Evolutionary conservation across 73 alveolate genomes (phyloP).

Genomic region (Paramecium sexaurelia): DNA sequence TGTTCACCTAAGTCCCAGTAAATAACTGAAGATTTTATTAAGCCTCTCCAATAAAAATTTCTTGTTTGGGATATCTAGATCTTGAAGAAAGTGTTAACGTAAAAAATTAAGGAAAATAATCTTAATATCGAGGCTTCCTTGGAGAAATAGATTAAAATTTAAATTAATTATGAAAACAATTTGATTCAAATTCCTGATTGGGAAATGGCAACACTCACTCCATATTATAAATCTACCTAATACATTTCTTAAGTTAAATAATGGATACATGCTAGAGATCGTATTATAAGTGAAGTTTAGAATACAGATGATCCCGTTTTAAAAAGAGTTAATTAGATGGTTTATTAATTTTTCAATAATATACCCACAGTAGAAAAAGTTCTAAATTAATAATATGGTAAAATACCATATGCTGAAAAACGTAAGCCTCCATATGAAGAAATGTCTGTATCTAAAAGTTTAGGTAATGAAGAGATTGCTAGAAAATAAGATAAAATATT

Average conservation of each 20-base stretch:
- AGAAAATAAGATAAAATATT: background rate
- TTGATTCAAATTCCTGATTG: background rate
- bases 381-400: slow-evolving; percentile 36
- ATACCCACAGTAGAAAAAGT: slow-evolving; percentile 45
- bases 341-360: background rate
- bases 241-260: slow-evolving; percentile 26
- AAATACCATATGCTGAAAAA: slow-evolving; percentile 50
- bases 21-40: background rate
- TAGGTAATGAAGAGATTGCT: slow-evolving; percentile 41
- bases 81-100: background rate
- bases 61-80: background rate
- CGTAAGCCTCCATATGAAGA: slow-evolving; percentile 50
- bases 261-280: slow-evolving; percentile 45
- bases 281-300: background rate
- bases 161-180: background rate
- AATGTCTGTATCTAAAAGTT: background rate
- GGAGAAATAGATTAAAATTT: background rate
- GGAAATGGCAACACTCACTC: background rate
- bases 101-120: background rate
- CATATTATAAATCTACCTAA: background rate
- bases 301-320: background rate
- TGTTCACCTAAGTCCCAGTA: background rate
- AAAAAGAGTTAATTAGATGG: background rate
- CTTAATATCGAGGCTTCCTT: background rate
- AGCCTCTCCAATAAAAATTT: background rate